phyloP scores from a whole-genome alignment of 352 stramenopile genomes.

The Pythium biforme region DNA sequence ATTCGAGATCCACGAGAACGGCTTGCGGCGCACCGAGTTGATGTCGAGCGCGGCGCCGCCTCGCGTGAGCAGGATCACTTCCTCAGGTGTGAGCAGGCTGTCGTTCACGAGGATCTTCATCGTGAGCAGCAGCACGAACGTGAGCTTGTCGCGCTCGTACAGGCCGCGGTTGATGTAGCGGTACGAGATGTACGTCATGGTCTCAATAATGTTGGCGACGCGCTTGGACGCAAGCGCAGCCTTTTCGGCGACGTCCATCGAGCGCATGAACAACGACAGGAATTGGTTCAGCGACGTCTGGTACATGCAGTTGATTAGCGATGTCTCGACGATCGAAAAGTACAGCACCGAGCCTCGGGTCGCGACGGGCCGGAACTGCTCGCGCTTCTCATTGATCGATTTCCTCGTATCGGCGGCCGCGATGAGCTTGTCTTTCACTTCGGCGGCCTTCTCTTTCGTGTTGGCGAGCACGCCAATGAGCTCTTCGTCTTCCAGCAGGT shows the following conservation, averaged over 20 bases:
- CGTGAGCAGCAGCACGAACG: slow-evolving; percentile 96
- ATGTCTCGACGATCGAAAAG: slow-evolving; percentile 98
- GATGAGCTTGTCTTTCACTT: slow-evolving; percentile 98
- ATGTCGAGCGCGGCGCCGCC: slow-evolving; percentile 96
- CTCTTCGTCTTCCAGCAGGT: slow-evolving; percentile 98
- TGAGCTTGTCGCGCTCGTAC: slow-evolving; percentile 98
- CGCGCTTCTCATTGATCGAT: slow-evolving; percentile 98
- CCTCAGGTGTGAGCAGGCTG: slow-evolving; percentile 88
- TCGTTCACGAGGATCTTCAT: slow-evolving; percentile 98
- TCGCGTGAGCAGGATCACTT: slow-evolving; percentile 95
- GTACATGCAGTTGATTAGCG: slow-evolving; percentile 99
- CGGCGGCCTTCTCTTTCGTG: slow-evolving; percentile 97
- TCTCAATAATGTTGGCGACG: slow-evolving; percentile 99
- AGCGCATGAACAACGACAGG: slow-evolving; percentile 96
- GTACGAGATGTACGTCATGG: slow-evolving; percentile 99
- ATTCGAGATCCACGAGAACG: slow-evolving; percentile 97
- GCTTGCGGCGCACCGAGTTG: slow-evolving; percentile 94
- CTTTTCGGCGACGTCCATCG: slow-evolving; percentile 97
- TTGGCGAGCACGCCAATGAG: slow-evolving; percentile 98
- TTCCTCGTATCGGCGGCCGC: slow-evolving; percentile 96
- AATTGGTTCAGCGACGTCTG: slow-evolving; percentile 98
- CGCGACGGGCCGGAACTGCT: slow-evolving; percentile 98
- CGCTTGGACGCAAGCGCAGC: slow-evolving; percentile 96
- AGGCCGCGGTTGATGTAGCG: slow-evolving; percentile 98
- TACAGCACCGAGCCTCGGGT: slow-evolving; percentile 97